Evolutionary conservation across 306 rosid species (phyloP).

Genomic region (Astragalus membranaceus): DNA sequence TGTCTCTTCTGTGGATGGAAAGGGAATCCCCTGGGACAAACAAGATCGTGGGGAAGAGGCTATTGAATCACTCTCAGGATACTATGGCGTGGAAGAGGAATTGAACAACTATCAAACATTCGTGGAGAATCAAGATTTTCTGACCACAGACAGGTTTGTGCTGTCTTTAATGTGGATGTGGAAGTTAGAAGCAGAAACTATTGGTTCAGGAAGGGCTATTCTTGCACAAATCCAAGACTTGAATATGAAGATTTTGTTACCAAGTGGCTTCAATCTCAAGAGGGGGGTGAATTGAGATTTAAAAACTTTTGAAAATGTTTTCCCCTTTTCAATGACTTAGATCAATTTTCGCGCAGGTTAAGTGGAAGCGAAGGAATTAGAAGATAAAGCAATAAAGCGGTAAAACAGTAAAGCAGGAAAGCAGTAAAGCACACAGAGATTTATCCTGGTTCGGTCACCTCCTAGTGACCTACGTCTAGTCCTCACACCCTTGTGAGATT

Average conservation of each 20-base stretch:
- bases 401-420: no score
- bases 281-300: no score
- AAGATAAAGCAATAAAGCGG: no score
- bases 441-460: no score
- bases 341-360: no score
- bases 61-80: conserved; percentile 67
- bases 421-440: no score
- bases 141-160: conserved; percentile 81
- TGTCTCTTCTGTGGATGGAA: conserved; percentile 53
- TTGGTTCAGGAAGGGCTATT: conserved; percentile 63
- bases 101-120: conserved; percentile 59
- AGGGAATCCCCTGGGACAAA: conserved; percentile 79
- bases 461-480: no score
- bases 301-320: no score
- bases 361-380: no score
- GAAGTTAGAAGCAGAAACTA: conserved; percentile 45
- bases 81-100: conserved; percentile 71
- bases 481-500: no score
- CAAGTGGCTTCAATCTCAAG: no score
- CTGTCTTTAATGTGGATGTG: conserved; percentile 64
- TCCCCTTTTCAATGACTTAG: no score
- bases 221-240: conserved; percentile 47
- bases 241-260: conserved; percentile 60
- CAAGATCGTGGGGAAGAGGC: conserved; percentile 75
- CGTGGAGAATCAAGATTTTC: conserved; percentile 86